Base-by-base conservation (phyloP, 371 early-diverging fungal species). In the Parasitella parasitica region DNA sequence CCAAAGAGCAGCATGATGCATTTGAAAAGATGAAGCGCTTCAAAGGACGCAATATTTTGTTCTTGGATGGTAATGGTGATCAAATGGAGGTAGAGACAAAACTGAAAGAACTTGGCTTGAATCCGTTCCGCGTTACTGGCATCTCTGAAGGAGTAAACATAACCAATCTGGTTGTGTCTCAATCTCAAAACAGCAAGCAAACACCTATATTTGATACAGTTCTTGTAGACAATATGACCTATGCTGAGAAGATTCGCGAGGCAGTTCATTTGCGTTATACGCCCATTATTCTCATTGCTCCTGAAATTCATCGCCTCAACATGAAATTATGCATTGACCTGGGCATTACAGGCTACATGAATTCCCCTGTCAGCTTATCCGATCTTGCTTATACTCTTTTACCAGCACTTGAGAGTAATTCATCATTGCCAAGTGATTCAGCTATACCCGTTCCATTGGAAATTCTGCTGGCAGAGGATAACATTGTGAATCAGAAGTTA, bases 381-480 rank as follows among this genome's bases (percentile, higher is more conserved):
- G 87, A 86, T 64, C 64, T 91, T 49, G 84, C 82, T n/a, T 83
- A 83, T 50, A 87, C 87, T 6, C 70, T 90, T 3, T 57, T 86
- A 39, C 86, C 89, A 6, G 90, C 90, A 6, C 72, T 91, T 49
- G 90, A 89, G 67, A 85, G 82, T 3, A 78, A 87, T 55, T 81
- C 86, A 24, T 73, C 83, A 2, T 58, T 86, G n/a, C 85, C 89
- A 6, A 77, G 77, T 20, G 85, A 87, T 60, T 69, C 84, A 20
- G 69, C 77, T 41, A 75, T 74, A 57, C 73, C 74, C 20, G 76
- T 72, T 12, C 86, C 87, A 0, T 61, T 92, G 66, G 77, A 88
- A 30, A 86, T 94, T 48, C 68, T 94, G 37, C 70, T 94, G 32
- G 92, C 91, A 7, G 94, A 92, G 67, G 94, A 92, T 62, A 92